Percentiles rank a stretch among this genome's conserved stretches.
Evolutionary conservation across 192 early-diverging fungal species (phyloP).

Genomic region (Chytriomyces confervae): DNA sequence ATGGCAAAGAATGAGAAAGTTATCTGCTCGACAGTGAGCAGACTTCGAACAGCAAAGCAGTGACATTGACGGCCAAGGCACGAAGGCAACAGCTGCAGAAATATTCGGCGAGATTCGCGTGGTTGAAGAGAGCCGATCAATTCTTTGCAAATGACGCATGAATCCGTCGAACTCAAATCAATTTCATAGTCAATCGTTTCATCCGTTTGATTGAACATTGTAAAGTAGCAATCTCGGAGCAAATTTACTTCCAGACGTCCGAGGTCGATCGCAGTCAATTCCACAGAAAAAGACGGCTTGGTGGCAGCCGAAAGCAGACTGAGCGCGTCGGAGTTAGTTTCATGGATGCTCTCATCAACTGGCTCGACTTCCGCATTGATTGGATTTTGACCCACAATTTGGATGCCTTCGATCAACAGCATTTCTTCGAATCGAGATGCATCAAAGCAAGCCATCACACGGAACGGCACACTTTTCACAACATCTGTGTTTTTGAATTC

Average conservation of each 20-base stretch:
- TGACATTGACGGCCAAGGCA: slow-evolving; percentile 62
- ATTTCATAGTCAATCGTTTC: slow-evolving; percentile 29
- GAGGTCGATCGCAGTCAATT: slow-evolving; percentile 55
- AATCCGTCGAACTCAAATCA: background rate
- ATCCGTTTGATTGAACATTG: slow-evolving; percentile 47
- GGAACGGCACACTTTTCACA: slow-evolving; percentile 70
- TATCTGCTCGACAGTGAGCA: slow-evolving; percentile 45
- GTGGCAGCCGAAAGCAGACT: slow-evolving; percentile 13
- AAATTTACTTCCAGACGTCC: slow-evolving; percentile 56
- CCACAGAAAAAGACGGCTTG: slow-evolving; percentile 44
- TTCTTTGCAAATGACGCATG: slow-evolving; percentile 15
- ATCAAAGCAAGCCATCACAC: slow-evolving; percentile 59
- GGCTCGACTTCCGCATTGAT: slow-evolving; percentile 11
- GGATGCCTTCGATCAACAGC: slow-evolving; percentile 16
- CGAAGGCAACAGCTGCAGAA: slow-evolving; percentile 56
- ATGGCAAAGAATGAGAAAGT: slow-evolving; percentile 62
- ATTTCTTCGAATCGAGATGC: slow-evolving; percentile 9
- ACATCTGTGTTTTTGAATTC: slow-evolving; percentile 86
- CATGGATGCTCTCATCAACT: background rate
- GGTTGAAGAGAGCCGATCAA: slow-evolving; percentile 48
- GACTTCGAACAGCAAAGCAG: slow-evolving; percentile 53
- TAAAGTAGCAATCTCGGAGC: slow-evolving; percentile 63
- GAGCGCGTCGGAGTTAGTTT: background rate
- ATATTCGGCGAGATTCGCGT: slow-evolving; percentile 64
- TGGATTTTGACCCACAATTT: slow-evolving; percentile 7